A percentile compares a stretch with the other conserved stretches of the same genome.
Conservation (phyloP, 2,329 filamentous ascomycete species). For the Cordyceps cicadae region DNA sequence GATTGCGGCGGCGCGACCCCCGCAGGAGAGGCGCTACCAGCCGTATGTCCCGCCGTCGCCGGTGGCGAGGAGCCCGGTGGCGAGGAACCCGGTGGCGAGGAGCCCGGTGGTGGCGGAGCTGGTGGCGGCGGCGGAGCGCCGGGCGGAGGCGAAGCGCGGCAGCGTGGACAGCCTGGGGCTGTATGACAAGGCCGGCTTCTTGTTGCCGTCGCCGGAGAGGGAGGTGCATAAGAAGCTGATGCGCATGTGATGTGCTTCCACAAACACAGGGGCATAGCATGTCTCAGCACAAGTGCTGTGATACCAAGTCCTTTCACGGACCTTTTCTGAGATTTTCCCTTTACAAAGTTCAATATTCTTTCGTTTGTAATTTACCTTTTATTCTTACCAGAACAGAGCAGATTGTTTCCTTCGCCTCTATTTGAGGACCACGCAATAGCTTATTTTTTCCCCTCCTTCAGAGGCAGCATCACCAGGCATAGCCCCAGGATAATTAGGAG, state of each 20-base stretch:
- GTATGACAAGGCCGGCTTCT: conserved; percentile 39
- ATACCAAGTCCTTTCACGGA: neutral
- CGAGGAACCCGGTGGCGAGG: conserved; percentile 19
- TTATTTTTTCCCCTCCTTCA: neutral
- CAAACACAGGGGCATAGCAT: too few species aligned
- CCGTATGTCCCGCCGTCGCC: neutral
- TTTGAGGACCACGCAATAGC: neutral
- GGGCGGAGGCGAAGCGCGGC: conserved; percentile 13
- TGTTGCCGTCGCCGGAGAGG: conserved; percentile 34
- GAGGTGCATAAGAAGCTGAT: conserved; percentile 19
- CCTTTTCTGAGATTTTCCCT: neutral
- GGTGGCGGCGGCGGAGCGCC: conserved; percentile 17
- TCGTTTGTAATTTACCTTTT: neutral
- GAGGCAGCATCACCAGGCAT: neutral
- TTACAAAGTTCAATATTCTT: neutral
- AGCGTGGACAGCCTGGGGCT: conserved; percentile 34
- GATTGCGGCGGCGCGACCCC: neutral
- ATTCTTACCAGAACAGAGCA: neutral
- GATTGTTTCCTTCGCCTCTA: neutral
- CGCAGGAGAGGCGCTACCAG: neutral
- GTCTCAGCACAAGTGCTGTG: neutral
- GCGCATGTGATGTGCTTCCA: conserved; percentile 19
- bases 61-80: too few species aligned
- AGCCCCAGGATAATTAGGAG: neutral
- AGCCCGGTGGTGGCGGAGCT: conserved; percentile 22